Evolutionary conservation across 441 rosid genomes (phyloP), one percentile per base, ranked within the genome.

Genomic region (Dalechampia spathulata): DNA sequence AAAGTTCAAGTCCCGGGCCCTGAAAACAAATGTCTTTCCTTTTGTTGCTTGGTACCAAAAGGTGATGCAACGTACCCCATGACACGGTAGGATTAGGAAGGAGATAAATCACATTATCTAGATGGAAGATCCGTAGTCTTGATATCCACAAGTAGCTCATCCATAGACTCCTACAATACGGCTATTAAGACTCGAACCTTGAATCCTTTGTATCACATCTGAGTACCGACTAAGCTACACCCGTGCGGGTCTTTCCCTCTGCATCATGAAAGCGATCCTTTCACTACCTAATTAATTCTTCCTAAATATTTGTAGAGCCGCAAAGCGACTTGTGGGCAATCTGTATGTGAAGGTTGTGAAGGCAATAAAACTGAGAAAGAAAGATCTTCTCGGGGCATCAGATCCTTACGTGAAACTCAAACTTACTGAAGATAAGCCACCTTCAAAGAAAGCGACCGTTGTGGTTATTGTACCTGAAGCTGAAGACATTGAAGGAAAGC

Each of bases 381-480:
- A 87, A 74, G 97, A 90, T 75, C 49, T 93, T 53, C 64, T 93
- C 62, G 99, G 99, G 49, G 85, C 87, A 52, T 83, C 95, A 64
- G 99, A 93, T 62, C 99, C 99, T 43, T 93, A 81, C 39, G 96
- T 93, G 67, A 90, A 90, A 72, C 68, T 93, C 46, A 87, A 85
- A 76, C 89, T 93, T 60, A 74, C 95, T 1, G 96, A 85, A 63
- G 96, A 82, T 66, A 77, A 74, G 70, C 68, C 82, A 45, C 80
- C 85, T 27, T 81, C 95, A 11, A 93, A 87, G 83, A 93, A 93
- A 71, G 82, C 99, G 36, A 79, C 95, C 28, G 93, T 93, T 10
- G 93, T 76, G 38, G 80, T 92, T 49, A 87, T 74, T 23, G 77
- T 92, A 56, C 97, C 85, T 50, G 95, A 91, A 62, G 99, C 96